Evolutionary conservation across 2,329 filamentous ascomycete species (phyloP).

Genomic region (Coniochaeta sp.): DNA sequence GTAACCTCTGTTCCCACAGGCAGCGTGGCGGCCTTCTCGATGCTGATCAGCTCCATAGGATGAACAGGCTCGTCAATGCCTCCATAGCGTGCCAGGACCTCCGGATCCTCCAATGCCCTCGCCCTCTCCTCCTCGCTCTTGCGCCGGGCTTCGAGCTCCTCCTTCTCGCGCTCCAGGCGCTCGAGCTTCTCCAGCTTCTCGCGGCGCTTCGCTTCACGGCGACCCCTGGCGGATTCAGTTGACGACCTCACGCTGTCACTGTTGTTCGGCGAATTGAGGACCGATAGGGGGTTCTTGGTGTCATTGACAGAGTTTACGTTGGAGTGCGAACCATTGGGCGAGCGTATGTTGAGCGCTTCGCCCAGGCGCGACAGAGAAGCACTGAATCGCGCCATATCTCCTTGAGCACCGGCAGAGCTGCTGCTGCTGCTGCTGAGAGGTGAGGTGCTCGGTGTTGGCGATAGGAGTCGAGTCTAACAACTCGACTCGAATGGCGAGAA

Average conservation of each 20-base stretch:
- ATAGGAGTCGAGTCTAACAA: background rate
- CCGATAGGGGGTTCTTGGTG: background rate
- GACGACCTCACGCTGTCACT: background rate
- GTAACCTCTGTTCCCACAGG: conserved; percentile 50
- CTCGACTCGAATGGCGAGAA: background rate
- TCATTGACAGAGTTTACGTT: background rate
- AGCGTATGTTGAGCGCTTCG: background rate
- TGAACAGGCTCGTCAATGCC: conserved; percentile 13
- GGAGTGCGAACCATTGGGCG: background rate
- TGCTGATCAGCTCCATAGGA: conserved; percentile 12
- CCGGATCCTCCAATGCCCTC: conserved; percentile 17
- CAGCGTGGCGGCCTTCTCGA: conserved; percentile 42
- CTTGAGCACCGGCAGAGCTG: background rate
- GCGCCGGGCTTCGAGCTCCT: conserved; percentile 22
- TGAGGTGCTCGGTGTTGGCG: background rate
- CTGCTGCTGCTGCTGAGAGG: background rate
- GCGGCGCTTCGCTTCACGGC: conserved; percentile 19
- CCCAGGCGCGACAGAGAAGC: background rate
- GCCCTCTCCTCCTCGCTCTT: conserved; percentile 24
- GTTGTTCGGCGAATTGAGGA: background rate
- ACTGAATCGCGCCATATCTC: background rate
- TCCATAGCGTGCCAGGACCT: conserved; percentile 21
- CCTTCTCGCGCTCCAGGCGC: conserved; percentile 19
- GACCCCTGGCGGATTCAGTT: background rate
- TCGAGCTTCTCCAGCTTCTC: conserved; percentile 24